Percentiles rank a stretch among this genome's conserved stretches.
phyloP scores from a whole-genome alignment of 2,329 filamentous ascomycete species.

The Trichoderma sp. region DNA sequence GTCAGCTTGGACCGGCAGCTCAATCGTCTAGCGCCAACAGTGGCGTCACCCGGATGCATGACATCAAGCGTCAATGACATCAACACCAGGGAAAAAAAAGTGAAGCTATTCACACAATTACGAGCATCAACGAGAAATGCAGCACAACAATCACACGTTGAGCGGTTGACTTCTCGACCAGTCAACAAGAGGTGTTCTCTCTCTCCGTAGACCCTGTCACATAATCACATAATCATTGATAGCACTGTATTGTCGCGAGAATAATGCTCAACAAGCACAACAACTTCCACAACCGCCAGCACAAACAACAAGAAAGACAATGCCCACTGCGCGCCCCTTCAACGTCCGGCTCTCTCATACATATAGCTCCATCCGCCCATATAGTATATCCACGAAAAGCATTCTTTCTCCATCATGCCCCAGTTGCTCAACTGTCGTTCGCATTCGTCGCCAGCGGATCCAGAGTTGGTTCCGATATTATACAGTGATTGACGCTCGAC shows the following conservation, averaged over 20 bases:
- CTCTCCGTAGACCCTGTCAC: not conserved
- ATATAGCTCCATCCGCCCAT: not conserved
- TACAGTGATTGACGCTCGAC: not conserved
- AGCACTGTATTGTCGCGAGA: slow-evolving; percentile 3
- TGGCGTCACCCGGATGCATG: slow-evolving; percentile 15
- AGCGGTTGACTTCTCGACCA: not conserved
- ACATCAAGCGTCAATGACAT: slow-evolving; percentile 16
- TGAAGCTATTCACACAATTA: slow-evolving; percentile 14
- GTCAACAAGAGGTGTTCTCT: too few relatives aligned
- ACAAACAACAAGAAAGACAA: not conserved
- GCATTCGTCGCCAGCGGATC: not conserved
- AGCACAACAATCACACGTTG: not conserved
- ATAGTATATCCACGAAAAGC: slow-evolving; percentile 3
- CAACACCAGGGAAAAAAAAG: not conserved
- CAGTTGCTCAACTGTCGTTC: not conserved
- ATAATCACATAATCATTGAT: not conserved
- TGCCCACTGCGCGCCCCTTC: not conserved
- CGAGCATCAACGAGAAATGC: too few relatives aligned
- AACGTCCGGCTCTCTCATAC: not conserved
- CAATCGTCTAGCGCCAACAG: slow-evolving; percentile 5
- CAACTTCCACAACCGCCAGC: not conserved
- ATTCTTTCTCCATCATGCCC: not conserved
- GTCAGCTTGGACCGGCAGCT: not conserved
- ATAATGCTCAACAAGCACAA: not conserved
- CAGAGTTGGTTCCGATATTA: not conserved